Percentiles rank a stretch among this genome's conserved stretches.
Evolutionary conservation across 352 stramenopile genomes (phyloP).

Genomic region (Globisporangium recalcitrans): DNA sequence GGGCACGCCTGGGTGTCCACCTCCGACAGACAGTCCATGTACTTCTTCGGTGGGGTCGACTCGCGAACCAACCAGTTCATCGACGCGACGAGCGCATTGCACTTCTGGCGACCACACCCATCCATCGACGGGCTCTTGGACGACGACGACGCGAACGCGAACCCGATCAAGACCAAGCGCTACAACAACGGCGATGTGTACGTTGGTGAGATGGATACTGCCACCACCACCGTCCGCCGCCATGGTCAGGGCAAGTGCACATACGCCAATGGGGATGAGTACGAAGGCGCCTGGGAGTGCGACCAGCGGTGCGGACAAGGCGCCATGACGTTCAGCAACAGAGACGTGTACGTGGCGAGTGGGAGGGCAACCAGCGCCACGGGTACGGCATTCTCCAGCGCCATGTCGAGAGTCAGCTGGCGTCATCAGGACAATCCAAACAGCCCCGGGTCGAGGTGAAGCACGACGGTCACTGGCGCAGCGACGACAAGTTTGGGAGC

Average conservation of each 20-base stretch:
- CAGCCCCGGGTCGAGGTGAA: slow-evolving; percentile 18
- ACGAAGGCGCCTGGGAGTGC: slow-evolving; percentile 64
- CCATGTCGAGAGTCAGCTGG: not conserved
- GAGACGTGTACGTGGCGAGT: slow-evolving; percentile 49
- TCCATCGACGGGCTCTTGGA: slow-evolving; percentile 21
- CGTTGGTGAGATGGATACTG: slow-evolving; percentile 47
- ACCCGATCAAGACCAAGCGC: slow-evolving; percentile 40
- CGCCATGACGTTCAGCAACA: slow-evolving; percentile 43
- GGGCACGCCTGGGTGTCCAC: slow-evolving; percentile 34
- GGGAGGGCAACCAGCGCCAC: slow-evolving; percentile 40
- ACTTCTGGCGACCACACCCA: slow-evolving; percentile 61
- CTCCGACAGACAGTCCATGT: slow-evolving; percentile 41
- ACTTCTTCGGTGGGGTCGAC: slow-evolving; percentile 49
- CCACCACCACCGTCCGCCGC: slow-evolving; percentile 17
- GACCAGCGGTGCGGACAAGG: slow-evolving; percentile 46
- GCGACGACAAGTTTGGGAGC: slow-evolving; percentile 46
- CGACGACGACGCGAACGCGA: slow-evolving; percentile 23
- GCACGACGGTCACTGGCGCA: slow-evolving; percentile 77
- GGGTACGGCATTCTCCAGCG: slow-evolving; percentile 47
- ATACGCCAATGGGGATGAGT: slow-evolving; percentile 47
- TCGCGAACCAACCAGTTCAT: slow-evolving; percentile 25
- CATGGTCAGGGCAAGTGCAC: slow-evolving; percentile 63
- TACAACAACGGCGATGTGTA: slow-evolving; percentile 67
- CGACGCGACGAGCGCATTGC: slow-evolving; percentile 36
- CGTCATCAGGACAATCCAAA: not conserved